Evolutionary conservation across 2,329 filamentous ascomycete genomes (phyloP).

Genomic region (Aspergillus proliferans): DNA sequence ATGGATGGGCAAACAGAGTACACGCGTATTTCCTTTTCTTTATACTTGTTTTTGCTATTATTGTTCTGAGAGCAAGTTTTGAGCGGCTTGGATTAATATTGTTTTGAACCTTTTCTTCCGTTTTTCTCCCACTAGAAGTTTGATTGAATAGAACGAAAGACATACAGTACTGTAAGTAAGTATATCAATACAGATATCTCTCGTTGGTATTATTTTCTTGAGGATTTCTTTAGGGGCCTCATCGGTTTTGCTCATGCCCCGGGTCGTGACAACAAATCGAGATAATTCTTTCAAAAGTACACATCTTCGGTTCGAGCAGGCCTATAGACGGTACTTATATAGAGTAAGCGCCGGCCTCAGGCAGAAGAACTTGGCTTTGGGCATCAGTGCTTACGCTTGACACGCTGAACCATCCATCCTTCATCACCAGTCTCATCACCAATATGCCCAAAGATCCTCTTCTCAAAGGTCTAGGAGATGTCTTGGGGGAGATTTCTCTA

Average conservation of each 20-base stretch:
- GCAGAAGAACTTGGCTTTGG: background rate
- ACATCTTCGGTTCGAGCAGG: too few relatives aligned
- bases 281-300: too few relatives aligned
- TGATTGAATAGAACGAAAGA: background rate
- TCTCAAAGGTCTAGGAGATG: background rate
- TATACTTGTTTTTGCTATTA: background rate
- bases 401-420: background rate
- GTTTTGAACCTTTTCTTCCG: background rate
- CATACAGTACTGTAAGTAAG: background rate
- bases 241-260: background rate
- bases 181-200: background rate
- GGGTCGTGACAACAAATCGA: too few relatives aligned
- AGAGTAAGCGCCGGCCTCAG: background rate
- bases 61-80: background rate
- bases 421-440: background rate
- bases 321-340: too few relatives aligned
- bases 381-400: background rate
- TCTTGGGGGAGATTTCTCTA: background rate
- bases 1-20: conserved; percentile 6
- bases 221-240: too few relatives aligned
- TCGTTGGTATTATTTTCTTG: background rate
- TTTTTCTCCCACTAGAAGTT: background rate
- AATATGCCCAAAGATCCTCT: background rate
- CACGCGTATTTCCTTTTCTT: background rate
- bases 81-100: background rate